Conservation (phyloP, 1,284 basidiomycete genomes). For the Bjerkandera adusta region DNA sequence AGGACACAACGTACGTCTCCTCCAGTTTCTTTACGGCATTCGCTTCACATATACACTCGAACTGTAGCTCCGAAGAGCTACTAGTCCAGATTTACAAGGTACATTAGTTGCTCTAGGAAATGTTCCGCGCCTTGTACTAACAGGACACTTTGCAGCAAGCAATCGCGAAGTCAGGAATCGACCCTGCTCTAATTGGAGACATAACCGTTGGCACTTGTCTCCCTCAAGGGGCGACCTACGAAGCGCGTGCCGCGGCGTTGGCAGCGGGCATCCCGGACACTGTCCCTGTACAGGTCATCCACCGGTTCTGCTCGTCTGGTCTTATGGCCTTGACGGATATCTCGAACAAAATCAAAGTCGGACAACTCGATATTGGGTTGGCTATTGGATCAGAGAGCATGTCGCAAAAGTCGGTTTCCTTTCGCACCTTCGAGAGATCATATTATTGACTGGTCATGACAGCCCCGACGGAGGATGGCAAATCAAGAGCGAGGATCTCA, state of each 20-base stretch:
- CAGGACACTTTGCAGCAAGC: constrained; percentile 43
- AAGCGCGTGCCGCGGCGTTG: constrained; percentile 71
- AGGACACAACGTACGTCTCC: constrained; percentile 62
- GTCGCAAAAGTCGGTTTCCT: constrained; percentile 64
- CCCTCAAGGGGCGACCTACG: constrained; percentile 58
- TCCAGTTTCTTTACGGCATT: not conserved
- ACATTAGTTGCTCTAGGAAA: no score
- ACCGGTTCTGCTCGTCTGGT: constrained; percentile 80
- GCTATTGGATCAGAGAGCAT: constrained; percentile 87
- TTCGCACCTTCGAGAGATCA: not conserved
- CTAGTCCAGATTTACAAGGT: constrained; percentile 78
- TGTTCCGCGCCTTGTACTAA: not conserved
- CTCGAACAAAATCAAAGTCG: constrained; percentile 77
- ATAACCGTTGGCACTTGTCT: constrained; percentile 77
- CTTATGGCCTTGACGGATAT: constrained; percentile 74
- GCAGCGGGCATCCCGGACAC: constrained; percentile 81
- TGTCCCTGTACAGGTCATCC: constrained; percentile 74
- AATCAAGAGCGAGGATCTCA: constrained; percentile 49
- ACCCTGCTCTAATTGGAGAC: constrained; percentile 73
- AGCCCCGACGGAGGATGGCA: constrained; percentile 70
- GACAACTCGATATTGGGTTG: constrained; percentile 84
- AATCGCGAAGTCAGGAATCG: constrained; percentile 58
- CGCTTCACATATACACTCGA: not conserved
- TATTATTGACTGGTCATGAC: constrained; percentile 2
- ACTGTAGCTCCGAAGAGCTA: constrained; percentile 66